phyloP scores from a whole-genome alignment of 2,329 filamentous ascomycete species.

The Beauveria sp. region DNA sequence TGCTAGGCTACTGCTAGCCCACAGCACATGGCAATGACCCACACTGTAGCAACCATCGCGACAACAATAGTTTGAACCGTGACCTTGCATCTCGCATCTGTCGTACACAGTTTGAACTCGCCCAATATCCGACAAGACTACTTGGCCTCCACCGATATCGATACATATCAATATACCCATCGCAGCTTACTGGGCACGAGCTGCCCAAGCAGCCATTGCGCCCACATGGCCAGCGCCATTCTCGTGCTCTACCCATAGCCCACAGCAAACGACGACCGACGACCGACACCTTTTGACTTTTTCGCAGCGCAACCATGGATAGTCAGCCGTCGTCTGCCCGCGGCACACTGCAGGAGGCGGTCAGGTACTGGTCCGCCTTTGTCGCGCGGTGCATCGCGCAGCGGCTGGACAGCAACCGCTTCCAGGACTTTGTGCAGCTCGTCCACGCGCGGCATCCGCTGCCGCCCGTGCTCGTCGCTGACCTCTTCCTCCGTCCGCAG shows the following conservation, averaged over 20 bases:
- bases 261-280: neutral
- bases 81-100: neutral
- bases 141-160: neutral
- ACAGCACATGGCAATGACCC: neutral
- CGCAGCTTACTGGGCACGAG: neutral
- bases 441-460: slow-evolving; percentile 45
- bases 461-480: slow-evolving; percentile 42
- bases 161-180: neutral
- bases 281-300: neutral
- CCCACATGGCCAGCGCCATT: neutral
- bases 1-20: neutral
- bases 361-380: slow-evolving; percentile 42
- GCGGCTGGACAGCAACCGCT: slow-evolving; percentile 46
- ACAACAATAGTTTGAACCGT: neutral
- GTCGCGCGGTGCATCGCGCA: slow-evolving; percentile 40
- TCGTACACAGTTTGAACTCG: neutral
- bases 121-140: neutral
- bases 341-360: slow-evolving; percentile 20
- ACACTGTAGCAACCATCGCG: neutral
- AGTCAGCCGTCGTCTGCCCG: slow-evolving; percentile 10
- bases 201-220: slow-evolving; percentile 2
- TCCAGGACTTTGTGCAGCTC: slow-evolving; percentile 42
- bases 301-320: neutral
- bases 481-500: slow-evolving; percentile 50
- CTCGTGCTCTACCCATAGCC: neutral